phyloP scores from a whole-genome alignment of 2,329 filamentous ascomycete genomes.

The Aspergillus clavatus region DNA sequence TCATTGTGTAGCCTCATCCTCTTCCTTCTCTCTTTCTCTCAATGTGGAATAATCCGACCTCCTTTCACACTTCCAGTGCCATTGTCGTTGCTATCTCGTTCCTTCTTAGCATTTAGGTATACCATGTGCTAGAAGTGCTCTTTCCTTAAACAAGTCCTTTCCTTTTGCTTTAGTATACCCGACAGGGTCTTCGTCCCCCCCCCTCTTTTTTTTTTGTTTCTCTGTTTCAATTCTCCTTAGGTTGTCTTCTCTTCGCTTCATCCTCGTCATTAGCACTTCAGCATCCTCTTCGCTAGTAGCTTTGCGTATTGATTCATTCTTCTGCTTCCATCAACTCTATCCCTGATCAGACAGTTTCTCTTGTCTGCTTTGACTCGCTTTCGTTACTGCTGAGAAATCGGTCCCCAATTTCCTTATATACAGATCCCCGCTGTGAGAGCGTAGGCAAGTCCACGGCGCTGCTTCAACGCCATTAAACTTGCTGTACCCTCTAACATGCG shows the following conservation, averaged over 20 bases:
- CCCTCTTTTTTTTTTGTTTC: neutral
- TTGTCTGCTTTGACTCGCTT: constrained; percentile 8
- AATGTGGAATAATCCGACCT: neutral
- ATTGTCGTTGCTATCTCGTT: neutral
- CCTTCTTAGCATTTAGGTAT: neutral
- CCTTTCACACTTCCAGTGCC: neutral
- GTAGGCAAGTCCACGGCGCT: neutral
- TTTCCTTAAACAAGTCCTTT: neutral
- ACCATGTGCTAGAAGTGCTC: neutral
- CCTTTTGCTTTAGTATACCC: neutral
- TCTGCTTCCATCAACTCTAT: constrained; percentile 15
- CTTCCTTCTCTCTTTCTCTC: constrained; percentile 2
- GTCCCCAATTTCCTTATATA: neutral
- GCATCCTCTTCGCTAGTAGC: constrained; percentile 46
- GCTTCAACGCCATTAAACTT: no score
- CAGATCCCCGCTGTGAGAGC: neutral
- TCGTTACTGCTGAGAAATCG: neutral
- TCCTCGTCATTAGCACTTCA: neutral
- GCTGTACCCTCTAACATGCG: neutral
- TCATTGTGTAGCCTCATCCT: neutral
- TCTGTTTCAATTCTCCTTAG: no score
- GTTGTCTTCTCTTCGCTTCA: constrained; percentile 1
- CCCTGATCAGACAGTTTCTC: constrained; percentile 4
- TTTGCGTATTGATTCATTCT: constrained; percentile 45
- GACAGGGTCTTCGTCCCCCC: neutral